phyloP scores from a whole-genome alignment of 106 monocot genomes.

The Dendrobium chrysotoxum region DNA sequence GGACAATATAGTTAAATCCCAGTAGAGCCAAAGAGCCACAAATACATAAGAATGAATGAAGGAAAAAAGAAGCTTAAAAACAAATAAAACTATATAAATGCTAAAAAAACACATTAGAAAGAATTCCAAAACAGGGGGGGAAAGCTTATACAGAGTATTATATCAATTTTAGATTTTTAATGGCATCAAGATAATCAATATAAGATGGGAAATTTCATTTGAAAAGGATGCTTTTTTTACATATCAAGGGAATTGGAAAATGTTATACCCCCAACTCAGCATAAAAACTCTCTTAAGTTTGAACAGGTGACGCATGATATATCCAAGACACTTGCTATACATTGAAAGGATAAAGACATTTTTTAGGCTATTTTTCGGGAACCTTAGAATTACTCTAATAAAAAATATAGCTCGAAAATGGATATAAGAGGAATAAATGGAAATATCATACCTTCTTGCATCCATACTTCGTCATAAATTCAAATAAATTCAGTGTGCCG shows the following conservation, averaged over 20 bases:
- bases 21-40: no score
- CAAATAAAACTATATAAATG: neutral
- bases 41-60: neutral
- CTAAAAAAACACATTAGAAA: neutral
- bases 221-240: neutral
- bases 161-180: neutral
- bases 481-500: slow-evolving; percentile 65
- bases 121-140: neutral
- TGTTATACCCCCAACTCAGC: neutral
- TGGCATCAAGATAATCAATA: neutral
- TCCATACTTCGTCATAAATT: slow-evolving; percentile 68
- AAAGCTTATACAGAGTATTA: neutral
- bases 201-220: neutral
- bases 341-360: neutral
- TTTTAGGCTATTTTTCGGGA: neutral
- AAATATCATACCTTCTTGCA: slow-evolving; percentile 62
- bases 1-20: no score
- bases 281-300: neutral
- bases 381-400: neutral
- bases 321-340: neutral
- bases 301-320: neutral
- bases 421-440: neutral
- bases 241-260: neutral
- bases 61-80: neutral
- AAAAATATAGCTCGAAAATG: neutral